These are phyloP conservation scores for Tricholoma terreum DNA, from an alignment of 768 basidiomycete species.

Conservation along the genomic window DNA sequence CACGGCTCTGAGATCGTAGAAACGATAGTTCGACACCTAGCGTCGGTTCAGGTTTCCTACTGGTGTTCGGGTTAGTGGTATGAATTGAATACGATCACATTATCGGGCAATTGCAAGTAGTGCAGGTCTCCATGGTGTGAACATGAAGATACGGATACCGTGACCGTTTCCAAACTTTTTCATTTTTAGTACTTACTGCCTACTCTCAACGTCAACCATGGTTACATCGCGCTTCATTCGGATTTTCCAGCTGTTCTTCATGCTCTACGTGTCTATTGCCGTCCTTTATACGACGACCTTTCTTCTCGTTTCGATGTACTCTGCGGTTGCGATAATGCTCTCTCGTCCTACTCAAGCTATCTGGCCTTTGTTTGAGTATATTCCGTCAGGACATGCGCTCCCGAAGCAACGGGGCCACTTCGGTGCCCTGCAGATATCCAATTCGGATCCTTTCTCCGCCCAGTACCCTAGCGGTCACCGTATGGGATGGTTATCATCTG, in stretches of 20 bases:
- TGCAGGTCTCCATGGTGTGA: no score
- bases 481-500: slow-evolving; percentile 33
- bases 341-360: slow-evolving; percentile 18
- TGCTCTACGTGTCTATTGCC: slow-evolving; percentile 36
- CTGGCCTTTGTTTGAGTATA: slow-evolving; percentile 7
- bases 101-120: background rate
- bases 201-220: background rate
- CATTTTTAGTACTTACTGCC: no score
- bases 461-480: slow-evolving; percentile 9
- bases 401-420: slow-evolving; percentile 5
- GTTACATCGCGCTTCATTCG: slow-evolving; percentile 15
- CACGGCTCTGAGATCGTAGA: background rate
- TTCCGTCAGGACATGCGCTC: background rate
- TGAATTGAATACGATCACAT: background rate
- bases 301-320: slow-evolving; percentile 32
- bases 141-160: background rate
- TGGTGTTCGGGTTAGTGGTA: background rate
- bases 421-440: slow-evolving; percentile 8
- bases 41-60: background rate
- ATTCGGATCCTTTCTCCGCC: slow-evolving; percentile 12
- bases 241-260: slow-evolving; percentile 24
- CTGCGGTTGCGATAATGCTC: slow-evolving; percentile 23
- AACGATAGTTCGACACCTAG: no score
- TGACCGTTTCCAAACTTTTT: background rate
- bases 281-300: slow-evolving; percentile 44